Percentiles rank a stretch among this genome's conserved stretches.
These are phyloP conservation scores for Ophiostoma ips DNA, from an alignment of 2,329 filamentous ascomycete species.

Conservation along the genomic window DNA sequence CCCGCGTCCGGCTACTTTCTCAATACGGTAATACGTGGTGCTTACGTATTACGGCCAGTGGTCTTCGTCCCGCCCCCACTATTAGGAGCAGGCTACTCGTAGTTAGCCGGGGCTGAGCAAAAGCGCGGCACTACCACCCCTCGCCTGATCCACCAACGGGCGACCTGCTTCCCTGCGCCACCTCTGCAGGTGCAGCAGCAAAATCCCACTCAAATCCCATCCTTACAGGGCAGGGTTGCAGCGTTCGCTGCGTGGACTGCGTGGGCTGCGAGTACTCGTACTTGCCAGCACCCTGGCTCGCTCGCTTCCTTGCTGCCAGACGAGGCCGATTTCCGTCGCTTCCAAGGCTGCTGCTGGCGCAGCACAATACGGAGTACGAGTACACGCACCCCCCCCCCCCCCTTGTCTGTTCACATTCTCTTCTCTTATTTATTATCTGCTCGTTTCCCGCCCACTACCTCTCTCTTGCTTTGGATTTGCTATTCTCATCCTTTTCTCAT, in stretches of 20 bases:
- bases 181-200: too few relatives aligned
- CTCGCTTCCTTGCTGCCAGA: neutral
- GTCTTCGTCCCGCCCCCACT: neutral
- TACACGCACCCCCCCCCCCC: too few relatives aligned
- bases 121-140: slow-evolving; percentile 5
- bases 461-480: too few relatives aligned
- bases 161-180: slow-evolving; percentile 10
- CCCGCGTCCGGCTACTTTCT: too few relatives aligned
- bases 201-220: neutral
- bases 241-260: neutral
- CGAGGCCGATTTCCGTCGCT: too few relatives aligned
- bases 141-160: slow-evolving; percentile 4
- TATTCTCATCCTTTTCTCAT: neutral
- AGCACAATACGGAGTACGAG: too few relatives aligned
- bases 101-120: slow-evolving; percentile 12
- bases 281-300: neutral
- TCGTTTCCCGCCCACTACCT: too few relatives aligned
- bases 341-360: too few relatives aligned
- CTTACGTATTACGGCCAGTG: neutral
- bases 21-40: too few relatives aligned
- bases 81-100: too few relatives aligned
- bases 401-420: neutral
- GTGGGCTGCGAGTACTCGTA: neutral
- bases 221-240: neutral
- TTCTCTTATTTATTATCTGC: too few relatives aligned